Evolutionary conservation across 768 basidiomycete species (phyloP).

Genomic region (Tubosaeta sp.): DNA sequence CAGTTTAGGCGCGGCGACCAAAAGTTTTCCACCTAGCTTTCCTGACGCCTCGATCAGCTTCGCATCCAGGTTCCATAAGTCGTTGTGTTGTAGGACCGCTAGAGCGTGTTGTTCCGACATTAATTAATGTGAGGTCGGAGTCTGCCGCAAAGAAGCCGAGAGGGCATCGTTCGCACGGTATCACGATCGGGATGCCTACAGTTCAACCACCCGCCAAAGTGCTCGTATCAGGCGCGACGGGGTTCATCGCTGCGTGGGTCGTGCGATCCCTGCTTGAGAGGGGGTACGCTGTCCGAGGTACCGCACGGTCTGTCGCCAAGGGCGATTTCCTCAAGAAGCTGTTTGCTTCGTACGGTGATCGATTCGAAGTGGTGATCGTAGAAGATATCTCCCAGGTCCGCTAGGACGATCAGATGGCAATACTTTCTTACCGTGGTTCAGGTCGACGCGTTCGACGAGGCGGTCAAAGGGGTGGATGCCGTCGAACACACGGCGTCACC

Average conservation of each 20-base stretch:
- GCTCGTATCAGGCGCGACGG: conserved; percentile 28
- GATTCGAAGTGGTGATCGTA: conserved; percentile 62
- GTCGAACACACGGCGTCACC: conserved; percentile 71
- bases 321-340: conserved; percentile 50
- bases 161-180: too few relatives aligned
- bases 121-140: too few relatives aligned
- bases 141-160: too few relatives aligned
- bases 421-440: conserved; percentile 15
- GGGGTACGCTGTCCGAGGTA: conserved; percentile 62
- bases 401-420: not conserved
- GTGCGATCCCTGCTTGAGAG: conserved; percentile 51
- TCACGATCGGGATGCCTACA: conserved; percentile 15
- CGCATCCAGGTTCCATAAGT: too few relatives aligned
- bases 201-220: conserved; percentile 26
- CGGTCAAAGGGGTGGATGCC: conserved; percentile 70
- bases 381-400: conserved; percentile 59
- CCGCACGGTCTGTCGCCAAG: conserved; percentile 62
- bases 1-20: too few relatives aligned
- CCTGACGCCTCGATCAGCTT: too few relatives aligned
- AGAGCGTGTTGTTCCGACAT: not conserved
- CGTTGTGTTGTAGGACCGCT: too few relatives aligned
- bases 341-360: conserved; percentile 52
- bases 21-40: too few relatives aligned
- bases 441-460: conserved; percentile 74
- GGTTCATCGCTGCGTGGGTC: conserved; percentile 41